A percentile compares a stretch with the other conserved stretches of the same genome.
These are phyloP conservation scores for Xerocomellus dryophilus DNA, from an alignment of 768 basidiomycete genomes.

Conservation along the genomic window DNA sequence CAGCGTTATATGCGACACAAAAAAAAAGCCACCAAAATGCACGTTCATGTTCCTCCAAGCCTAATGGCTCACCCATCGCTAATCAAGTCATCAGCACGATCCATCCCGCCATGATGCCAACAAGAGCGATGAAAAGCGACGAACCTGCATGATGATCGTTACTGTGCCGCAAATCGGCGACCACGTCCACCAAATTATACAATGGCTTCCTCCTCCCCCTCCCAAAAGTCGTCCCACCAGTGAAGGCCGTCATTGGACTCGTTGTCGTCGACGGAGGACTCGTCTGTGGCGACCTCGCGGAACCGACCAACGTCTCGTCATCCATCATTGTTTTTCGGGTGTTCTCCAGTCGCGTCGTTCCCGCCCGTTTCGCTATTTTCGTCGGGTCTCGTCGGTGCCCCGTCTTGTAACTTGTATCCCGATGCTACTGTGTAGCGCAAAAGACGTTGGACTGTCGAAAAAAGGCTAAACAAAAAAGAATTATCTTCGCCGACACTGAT, in stretches of 20 bases:
- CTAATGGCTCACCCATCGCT: constrained; percentile 32
- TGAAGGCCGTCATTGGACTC: constrained; percentile 7
- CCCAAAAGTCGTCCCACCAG: constrained; percentile 1
- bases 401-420: neutral
- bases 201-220: constrained; percentile 36
- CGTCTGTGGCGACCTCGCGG: constrained; percentile 17
- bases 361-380: neutral
- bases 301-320: constrained; percentile 24
- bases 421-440: neutral
- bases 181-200: constrained; percentile 42
- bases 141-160: constrained; percentile 31
- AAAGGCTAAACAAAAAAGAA: neutral
- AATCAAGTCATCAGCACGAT: neutral
- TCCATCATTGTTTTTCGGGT: constrained; percentile 15
- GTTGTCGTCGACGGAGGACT: constrained; percentile 21
- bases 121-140: constrained; percentile 6
- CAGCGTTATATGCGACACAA: neutral
- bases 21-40: neutral
- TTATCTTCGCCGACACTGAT: constrained; percentile 1
- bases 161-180: constrained; percentile 42
- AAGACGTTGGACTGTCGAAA: neutral
- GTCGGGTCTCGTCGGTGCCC: neutral
- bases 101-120: neutral
- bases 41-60: constrained; percentile 42
- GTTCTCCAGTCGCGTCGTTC: neutral